These are phyloP conservation scores for Colletotrichum endophyticum DNA, from an alignment of 2,329 filamentous ascomycete genomes.

Conservation along the genomic window DNA sequence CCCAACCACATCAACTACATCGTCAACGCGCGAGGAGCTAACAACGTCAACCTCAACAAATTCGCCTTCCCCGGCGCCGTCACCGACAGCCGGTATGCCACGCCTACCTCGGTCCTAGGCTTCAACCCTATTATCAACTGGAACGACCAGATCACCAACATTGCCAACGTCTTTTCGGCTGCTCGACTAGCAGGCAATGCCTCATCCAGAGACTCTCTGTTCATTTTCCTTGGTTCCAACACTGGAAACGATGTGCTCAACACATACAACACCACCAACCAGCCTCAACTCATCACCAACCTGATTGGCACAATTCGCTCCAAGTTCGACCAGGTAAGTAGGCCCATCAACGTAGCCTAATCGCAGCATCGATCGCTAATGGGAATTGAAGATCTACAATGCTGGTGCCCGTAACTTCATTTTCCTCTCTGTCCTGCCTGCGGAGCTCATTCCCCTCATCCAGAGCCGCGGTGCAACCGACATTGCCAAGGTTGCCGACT, in stretches of 20 bases:
- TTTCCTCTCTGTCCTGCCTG: not conserved
- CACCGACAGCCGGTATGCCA: not conserved
- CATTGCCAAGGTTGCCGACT: not conserved
- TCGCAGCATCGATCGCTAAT: not conserved
- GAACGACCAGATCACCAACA: not conserved
- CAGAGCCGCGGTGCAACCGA: not conserved
- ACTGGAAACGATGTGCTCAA: not conserved
- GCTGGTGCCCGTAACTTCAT: not conserved
- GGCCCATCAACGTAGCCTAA: not conserved
- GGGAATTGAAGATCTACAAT: not conserved
- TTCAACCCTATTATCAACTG: not conserved
- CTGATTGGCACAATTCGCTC: not conserved
- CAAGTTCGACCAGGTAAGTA: not conserved
- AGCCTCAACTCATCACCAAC: not conserved
- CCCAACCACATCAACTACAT: conserved; percentile 2
- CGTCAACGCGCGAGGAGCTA: not conserved
- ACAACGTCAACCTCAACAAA: not conserved
- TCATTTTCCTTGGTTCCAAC: conserved; percentile 4
- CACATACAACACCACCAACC: conserved; percentile 6
- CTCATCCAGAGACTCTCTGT: not conserved
- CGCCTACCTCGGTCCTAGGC: not conserved
- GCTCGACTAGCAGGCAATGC: not conserved
- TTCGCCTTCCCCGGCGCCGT: not conserved
- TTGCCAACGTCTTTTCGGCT: not conserved
- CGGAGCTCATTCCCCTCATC: not conserved